A percentile compares a stretch with the other conserved stretches of the same genome.
phyloP scores from a whole-genome alignment of 768 basidiomycete genomes.

The Heimioporus sp. region DNA sequence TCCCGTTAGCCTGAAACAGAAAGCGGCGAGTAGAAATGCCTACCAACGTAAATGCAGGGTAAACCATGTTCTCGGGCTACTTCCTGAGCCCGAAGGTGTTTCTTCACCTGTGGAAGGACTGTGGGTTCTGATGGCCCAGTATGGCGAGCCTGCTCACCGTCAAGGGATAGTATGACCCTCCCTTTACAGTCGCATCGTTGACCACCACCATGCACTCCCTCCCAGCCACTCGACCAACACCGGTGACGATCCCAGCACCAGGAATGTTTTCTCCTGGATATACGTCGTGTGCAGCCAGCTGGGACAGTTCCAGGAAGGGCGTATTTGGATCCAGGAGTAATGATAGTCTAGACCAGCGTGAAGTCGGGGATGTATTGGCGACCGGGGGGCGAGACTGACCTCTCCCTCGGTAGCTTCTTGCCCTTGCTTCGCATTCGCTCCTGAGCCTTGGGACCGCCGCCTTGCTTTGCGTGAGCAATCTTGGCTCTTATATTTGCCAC shows the following conservation, averaged over 20 bases:
- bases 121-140: not conserved
- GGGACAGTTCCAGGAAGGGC: conserved; percentile 87
- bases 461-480: conserved; percentile 56
- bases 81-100: conserved; percentile 92
- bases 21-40: conserved; percentile 20
- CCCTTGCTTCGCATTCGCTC: conserved; percentile 75
- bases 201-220: conserved; percentile 85
- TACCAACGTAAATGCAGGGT: conserved; percentile 91
- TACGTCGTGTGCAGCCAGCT: conserved; percentile 84
- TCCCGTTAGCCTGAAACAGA: conserved; percentile 3
- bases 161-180: conserved; percentile 88
- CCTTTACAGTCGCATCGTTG: conserved; percentile 95
- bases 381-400: conserved; percentile 40
- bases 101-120: conserved; percentile 66
- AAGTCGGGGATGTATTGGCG: not conserved
- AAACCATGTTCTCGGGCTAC: conserved; percentile 88
- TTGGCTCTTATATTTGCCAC: conserved; percentile 64
- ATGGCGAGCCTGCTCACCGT: conserved; percentile 46
- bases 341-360: conserved; percentile 47
- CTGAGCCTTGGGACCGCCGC: conserved; percentile 74
- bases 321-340: conserved; percentile 81
- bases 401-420: conserved; percentile 81
- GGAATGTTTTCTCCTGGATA: conserved; percentile 77
- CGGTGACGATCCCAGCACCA: conserved; percentile 88
- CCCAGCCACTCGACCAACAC: conserved; percentile 75